Evolutionary conservation across 345 rosid species (phyloP).

Genomic region (Heritiera littoralis): DNA sequence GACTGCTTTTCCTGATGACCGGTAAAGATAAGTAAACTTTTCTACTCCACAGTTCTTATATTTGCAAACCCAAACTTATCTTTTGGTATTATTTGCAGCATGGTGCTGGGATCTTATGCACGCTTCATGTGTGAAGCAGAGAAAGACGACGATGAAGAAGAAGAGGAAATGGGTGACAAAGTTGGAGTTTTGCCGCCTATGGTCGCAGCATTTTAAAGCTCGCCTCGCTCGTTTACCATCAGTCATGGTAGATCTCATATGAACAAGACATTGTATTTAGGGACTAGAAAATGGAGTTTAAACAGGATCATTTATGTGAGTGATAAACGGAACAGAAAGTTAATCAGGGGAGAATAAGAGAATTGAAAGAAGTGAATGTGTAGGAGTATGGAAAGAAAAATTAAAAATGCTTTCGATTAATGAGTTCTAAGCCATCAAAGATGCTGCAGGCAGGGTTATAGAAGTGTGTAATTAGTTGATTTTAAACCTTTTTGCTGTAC

Average conservation of each 20-base stretch:
- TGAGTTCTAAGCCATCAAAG: no score
- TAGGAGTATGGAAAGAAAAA: no score
- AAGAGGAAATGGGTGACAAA: constrained; percentile 16
- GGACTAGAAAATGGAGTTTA: no score
- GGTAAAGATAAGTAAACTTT: constrained; percentile 33
- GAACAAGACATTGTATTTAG: not conserved
- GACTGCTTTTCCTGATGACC: constrained; percentile 65
- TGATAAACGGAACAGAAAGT: not conserved
- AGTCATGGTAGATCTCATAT: not conserved
- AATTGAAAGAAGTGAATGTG: no score
- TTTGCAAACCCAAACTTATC: not conserved
- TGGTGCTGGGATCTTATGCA: constrained; percentile 83
- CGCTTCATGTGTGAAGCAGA: constrained; percentile 87
- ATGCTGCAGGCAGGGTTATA: no score
- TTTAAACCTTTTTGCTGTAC: no score
- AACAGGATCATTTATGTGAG: not conserved
- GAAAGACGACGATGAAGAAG: constrained; percentile 14
- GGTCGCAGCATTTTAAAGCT: constrained; percentile 39
- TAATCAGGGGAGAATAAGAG: no score
- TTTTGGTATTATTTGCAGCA: constrained; percentile 36
- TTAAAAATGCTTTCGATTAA: no score
- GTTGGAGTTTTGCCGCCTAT: constrained; percentile 31
- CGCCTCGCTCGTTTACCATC: not conserved
- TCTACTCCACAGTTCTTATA: not conserved
- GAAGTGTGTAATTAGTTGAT: no score